Evolutionary conservation across 2,329 filamentous ascomycete genomes (phyloP).

Genomic region (Fusarium albosuccineum): DNA sequence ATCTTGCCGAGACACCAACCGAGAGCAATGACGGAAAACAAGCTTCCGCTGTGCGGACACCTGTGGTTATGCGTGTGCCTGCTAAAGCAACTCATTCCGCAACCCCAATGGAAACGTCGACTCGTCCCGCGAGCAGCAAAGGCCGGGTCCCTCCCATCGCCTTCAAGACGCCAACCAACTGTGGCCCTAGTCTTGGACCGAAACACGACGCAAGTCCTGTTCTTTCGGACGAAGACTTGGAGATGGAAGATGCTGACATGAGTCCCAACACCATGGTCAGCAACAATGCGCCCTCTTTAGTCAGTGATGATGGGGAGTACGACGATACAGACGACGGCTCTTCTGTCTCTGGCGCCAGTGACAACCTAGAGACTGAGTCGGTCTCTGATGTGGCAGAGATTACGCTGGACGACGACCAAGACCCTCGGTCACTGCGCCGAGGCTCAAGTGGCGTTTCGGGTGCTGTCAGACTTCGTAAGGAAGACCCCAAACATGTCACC

Average conservation of each 20-base stretch:
- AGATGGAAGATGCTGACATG: conserved; percentile 70
- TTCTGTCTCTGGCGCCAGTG: conserved; percentile 68
- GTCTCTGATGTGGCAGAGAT: conserved; percentile 73
- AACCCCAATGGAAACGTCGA: conserved; percentile 54
- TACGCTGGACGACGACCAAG: conserved; percentile 69
- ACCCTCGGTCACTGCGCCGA: conserved; percentile 60
- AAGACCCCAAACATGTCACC: conserved; percentile 67
- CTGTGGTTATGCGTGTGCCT: conserved; percentile 69
- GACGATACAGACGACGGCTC: conserved; percentile 78
- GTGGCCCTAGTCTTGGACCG: conserved; percentile 32
- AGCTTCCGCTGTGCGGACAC: conserved; percentile 48
- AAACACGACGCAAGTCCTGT: conserved; percentile 40
- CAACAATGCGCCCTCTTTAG: conserved; percentile 82
- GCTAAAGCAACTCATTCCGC: conserved; percentile 69
- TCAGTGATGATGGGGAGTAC: conserved; percentile 85
- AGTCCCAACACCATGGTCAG: conserved; percentile 78
- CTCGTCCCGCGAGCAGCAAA: conserved; percentile 70
- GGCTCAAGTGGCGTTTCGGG: conserved; percentile 58
- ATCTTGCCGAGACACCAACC: conserved; percentile 49
- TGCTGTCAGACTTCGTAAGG: conserved; percentile 65
- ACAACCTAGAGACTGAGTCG: conserved; percentile 69
- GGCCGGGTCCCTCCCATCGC: conserved; percentile 57
- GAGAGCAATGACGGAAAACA: conserved; percentile 25
- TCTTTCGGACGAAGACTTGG: conserved; percentile 61
- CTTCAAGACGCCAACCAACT: conserved; percentile 54